Conservation (phyloP, 23 red algal genomes). For the Gracilaria vermiculophylla region DNA sequence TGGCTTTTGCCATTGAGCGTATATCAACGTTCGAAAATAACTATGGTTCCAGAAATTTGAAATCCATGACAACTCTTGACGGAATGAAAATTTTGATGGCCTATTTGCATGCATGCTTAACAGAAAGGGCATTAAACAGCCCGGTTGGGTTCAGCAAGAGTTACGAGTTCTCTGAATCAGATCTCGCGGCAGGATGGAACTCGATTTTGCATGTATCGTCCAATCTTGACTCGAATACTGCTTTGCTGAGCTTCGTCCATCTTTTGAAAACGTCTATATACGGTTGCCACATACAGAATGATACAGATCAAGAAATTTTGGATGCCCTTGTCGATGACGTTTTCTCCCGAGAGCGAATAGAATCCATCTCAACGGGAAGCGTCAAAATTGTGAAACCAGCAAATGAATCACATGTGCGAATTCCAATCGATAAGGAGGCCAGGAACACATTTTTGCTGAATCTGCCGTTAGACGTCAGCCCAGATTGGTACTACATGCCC, state of each 20-base stretch:
- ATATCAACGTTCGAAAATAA: neutral
- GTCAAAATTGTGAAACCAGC: neutral
- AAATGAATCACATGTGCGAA: neutral
- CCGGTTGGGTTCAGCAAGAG: constrained; percentile 53
- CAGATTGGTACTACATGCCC: constrained; percentile 53
- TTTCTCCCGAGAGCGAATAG: constrained; percentile 10
- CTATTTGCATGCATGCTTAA: constrained; percentile 47
- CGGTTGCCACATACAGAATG: constrained; percentile 45
- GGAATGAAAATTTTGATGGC: constrained; percentile 21
- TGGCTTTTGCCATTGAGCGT: constrained; percentile 29
- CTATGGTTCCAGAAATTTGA: neutral
- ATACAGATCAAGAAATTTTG: constrained; percentile 48
- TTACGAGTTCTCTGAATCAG: constrained; percentile 65
- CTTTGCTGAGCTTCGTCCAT: neutral
- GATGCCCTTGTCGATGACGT: constrained; percentile 28
- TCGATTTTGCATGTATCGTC: neutral
- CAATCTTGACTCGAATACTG: neutral
- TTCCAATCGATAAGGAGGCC: constrained; percentile 15
- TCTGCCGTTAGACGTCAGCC: constrained; percentile 12
- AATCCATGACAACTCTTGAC: neutral
- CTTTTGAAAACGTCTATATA: constrained; percentile 34
- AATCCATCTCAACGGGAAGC: neutral
- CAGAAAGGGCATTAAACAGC: constrained; percentile 33
- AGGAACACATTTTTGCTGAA: neutral
- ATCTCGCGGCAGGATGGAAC: constrained; percentile 35